Conservation (phyloP, 2,329 filamentous ascomycete species). For the Colletotrichum horii region DNA sequence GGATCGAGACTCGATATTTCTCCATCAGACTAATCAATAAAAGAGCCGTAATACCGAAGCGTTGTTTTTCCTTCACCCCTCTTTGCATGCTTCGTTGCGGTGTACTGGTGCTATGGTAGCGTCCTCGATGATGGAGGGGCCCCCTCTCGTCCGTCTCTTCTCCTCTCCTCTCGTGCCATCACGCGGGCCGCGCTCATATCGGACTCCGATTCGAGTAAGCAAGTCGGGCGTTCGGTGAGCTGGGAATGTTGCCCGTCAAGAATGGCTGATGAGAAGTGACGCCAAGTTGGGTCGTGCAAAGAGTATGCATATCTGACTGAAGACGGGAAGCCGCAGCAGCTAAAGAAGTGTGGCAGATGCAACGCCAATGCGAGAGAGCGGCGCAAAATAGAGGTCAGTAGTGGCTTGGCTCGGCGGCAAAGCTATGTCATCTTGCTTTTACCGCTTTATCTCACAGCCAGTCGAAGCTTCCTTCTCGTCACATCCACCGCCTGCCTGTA, state of each 20-base stretch:
- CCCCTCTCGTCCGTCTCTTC: neutral
- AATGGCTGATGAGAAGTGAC: neutral
- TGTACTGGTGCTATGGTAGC: neutral
- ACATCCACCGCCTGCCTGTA: neutral
- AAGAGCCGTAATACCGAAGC: neutral
- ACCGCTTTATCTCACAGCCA: neutral
- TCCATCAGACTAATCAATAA: neutral
- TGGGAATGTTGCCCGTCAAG: neutral
- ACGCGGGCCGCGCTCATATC: neutral
- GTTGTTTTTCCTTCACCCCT: neutral
- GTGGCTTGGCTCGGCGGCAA: neutral
- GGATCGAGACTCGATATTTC: neutral
- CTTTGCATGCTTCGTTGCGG: neutral
- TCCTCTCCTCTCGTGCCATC: neutral
- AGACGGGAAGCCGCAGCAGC: slow-evolving; percentile 9
- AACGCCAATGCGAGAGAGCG: neutral
- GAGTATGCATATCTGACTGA: neutral
- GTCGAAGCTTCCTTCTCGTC: neutral
- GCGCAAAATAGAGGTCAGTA: neutral
- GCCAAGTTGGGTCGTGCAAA: neutral
- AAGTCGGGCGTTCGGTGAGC: neutral
- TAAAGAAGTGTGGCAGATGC: neutral
- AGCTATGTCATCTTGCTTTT: slow-evolving; percentile 2
- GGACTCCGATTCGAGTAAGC: neutral
- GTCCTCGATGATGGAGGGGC: neutral